Evolutionary conservation across 1,284 basidiomycete species (phyloP), one percentile per base, ranked within the genome.

Genomic region (Ustilago xerochloae): DNA sequence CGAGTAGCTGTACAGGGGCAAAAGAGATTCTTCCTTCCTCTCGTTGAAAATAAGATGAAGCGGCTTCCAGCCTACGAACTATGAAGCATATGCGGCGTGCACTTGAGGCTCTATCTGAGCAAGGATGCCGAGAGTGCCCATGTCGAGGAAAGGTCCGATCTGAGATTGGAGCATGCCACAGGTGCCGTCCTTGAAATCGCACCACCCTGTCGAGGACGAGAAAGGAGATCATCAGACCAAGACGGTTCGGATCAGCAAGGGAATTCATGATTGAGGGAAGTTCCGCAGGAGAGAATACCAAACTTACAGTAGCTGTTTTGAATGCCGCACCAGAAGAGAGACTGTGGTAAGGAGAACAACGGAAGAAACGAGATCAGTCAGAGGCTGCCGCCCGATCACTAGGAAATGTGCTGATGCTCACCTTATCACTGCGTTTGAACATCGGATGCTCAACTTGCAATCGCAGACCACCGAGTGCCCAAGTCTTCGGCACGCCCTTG

Each of bases 281-380:
- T 12, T 36, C 35, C 13, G 35, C 35, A 36, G 8, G 10, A 6
- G 4, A 12, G 13, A n/a, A 12, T 6, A 9, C 6, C 35, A 36
- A 16, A 24, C 39, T 43, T 26, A 43, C 72, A 77, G 53, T 39
- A 77, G 38, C 60, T 63, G 57, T 77, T 70, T 12, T 63, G 59
- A 15, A 73, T 73, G n/a, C 70, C 70, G 32, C 65, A 69, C 72
- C 68, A 75, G 51, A 60, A 74, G 13, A 74, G 61, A 15, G 58
- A 57, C 39, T 24, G 39, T 43, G 39, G 41, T n/a, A 53, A 7
- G 8, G 12, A 30, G 2, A 30, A n/a, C 6, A 16, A 6, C 24
- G n/a, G 26, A 22, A 13, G 3, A 24, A 26, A 24, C n/a, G n/a
- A n/a, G 22, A 10, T 43, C 39, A 43, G 39, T 43, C 1, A 24